These are phyloP conservation scores for Reticulascus tulasneorum DNA, from an alignment of 2,329 filamentous ascomycete species.

Conservation along the genomic window DNA sequence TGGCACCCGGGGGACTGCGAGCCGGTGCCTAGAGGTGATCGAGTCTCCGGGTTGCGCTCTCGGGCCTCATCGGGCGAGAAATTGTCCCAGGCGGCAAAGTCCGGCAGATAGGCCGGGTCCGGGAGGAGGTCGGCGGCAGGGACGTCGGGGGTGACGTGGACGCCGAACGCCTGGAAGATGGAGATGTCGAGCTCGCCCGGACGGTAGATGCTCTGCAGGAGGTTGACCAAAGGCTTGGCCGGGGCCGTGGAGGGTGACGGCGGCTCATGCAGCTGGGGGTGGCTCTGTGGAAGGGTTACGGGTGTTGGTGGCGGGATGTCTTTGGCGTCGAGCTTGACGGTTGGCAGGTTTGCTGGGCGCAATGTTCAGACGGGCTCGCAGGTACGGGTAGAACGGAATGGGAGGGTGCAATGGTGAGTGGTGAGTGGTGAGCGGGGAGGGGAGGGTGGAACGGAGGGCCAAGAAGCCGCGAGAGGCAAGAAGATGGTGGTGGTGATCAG, in stretches of 20 bases:
- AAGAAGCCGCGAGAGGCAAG: constrained; percentile 1
- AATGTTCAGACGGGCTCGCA: background rate
- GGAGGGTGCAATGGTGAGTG: background rate
- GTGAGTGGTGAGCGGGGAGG: background rate
- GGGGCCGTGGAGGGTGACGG: constrained; percentile 14
- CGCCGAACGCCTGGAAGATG: constrained; percentile 55
- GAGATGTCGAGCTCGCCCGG: constrained; percentile 42
- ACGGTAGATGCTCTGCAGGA: constrained; percentile 52
- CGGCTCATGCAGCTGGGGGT: constrained; percentile 20
- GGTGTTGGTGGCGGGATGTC: constrained; percentile 55
- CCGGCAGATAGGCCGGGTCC: constrained; percentile 47
- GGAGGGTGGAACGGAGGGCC: constrained; percentile 4
- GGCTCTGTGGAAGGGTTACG: constrained; percentile 44
- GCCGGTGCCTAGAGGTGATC: constrained; percentile 47
- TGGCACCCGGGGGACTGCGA: constrained; percentile 53
- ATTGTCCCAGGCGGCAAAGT: constrained; percentile 48
- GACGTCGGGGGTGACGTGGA: constrained; percentile 50
- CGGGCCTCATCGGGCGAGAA: constrained; percentile 46
- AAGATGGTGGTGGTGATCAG: constrained; percentile 10
- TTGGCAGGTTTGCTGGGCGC: constrained; percentile 20
- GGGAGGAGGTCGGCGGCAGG: constrained; percentile 49
- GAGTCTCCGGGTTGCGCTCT: constrained; percentile 44
- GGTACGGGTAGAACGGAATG: background rate
- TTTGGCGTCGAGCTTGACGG: constrained; percentile 35
- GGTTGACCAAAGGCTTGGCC: constrained; percentile 37